These are phyloP conservation scores for Penicillium sp. DNA, from an alignment of 2,329 filamentous ascomycete species.

Conservation along the genomic window DNA sequence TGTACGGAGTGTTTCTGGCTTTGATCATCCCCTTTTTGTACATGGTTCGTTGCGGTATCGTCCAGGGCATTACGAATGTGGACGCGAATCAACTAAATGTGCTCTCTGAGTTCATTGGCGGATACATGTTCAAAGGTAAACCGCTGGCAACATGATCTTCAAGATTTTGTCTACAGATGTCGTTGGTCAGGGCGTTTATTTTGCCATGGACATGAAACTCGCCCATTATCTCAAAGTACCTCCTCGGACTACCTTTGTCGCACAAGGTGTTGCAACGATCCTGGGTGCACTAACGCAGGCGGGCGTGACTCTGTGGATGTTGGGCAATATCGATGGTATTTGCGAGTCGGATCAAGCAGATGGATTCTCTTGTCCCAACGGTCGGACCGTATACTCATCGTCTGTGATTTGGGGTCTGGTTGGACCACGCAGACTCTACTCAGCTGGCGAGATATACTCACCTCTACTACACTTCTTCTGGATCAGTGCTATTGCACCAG, in stretches of 20 bases:
- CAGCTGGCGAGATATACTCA: conserved; percentile 55
- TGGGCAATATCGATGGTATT: conserved; percentile 50
- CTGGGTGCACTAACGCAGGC: conserved; percentile 54
- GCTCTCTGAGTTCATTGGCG: conserved; percentile 53
- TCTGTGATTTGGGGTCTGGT: conserved; percentile 61
- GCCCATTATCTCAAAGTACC: conserved; percentile 60
- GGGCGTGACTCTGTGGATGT: conserved; percentile 46
- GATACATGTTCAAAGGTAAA: conserved; percentile 53
- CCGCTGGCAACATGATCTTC: conserved; percentile 55
- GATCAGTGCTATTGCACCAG: conserved; percentile 48
- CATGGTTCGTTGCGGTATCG: conserved; percentile 54
- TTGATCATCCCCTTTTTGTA: conserved; percentile 51
- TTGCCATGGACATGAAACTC: conserved; percentile 58
- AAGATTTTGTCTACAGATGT: conserved; percentile 53
- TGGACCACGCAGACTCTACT: conserved; percentile 58
- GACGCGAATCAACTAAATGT: conserved; percentile 54
- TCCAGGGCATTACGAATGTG: conserved; percentile 54
- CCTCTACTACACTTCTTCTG: conserved; percentile 59
- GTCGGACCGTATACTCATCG: conserved; percentile 56
- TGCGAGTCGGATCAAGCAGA: conserved; percentile 51
- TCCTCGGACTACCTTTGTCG: conserved; percentile 55
- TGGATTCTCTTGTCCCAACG: conserved; percentile 58
- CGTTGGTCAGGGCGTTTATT: conserved; percentile 54
- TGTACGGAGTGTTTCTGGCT: conserved; percentile 51
- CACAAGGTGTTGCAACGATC: conserved; percentile 57